Conservation (phyloP, 441 rosid genomes). For the Pelargonium hybrid region DNA sequence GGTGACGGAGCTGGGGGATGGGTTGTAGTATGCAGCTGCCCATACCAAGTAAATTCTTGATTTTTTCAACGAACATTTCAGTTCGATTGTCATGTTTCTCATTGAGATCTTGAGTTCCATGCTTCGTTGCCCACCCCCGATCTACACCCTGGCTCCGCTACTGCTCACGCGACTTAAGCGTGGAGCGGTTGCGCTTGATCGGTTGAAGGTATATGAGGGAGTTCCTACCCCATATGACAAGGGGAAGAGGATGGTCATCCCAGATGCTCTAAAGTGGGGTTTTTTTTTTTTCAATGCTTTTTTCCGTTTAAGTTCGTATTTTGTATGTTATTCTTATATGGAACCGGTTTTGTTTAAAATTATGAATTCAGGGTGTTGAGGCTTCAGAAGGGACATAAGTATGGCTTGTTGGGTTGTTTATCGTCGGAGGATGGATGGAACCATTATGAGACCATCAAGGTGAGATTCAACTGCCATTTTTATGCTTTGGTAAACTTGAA, state of each 20-base stretch:
- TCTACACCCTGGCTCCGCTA: too few species aligned
- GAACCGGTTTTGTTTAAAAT: not conserved
- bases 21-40: too few species aligned
- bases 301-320: too few species aligned
- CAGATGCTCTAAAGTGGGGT: not conserved
- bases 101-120: too few species aligned
- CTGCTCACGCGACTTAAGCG: too few species aligned
- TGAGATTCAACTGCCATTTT: slow-evolving; percentile 17
- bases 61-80: too few species aligned
- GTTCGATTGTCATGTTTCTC: too few species aligned
- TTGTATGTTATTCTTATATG: not conserved
- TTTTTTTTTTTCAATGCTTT: not conserved
- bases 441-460: slow-evolving; percentile 73
- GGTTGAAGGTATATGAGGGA: not conserved
- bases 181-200: not conserved
- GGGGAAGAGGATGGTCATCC: not conserved
- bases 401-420: slow-evolving; percentile 54
- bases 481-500: too few species aligned
- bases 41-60: too few species aligned
- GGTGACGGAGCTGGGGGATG: too few species aligned
- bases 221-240: not conserved
- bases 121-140: too few species aligned
- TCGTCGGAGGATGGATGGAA: slow-evolving; percentile 95
- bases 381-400: slow-evolving; percentile 71
- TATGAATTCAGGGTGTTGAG: slow-evolving; percentile 53